Base-by-base conservation (phyloP, 257 asterid species). In the Solanum lycopersicoides region DNA sequence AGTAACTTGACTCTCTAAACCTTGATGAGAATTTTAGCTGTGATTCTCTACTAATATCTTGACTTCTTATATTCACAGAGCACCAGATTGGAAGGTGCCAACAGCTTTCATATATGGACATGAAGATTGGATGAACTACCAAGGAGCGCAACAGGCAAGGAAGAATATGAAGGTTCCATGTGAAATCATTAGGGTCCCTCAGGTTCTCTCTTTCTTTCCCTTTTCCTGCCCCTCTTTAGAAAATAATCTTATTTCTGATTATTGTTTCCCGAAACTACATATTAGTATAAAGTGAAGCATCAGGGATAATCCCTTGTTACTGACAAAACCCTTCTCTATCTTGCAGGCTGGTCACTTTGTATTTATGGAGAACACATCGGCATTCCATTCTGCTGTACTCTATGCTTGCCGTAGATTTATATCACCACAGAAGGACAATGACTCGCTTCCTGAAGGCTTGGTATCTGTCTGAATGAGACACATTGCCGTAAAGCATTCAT, bases 61-160 rank as follows among this genome's bases (percentile, higher is more conserved):
- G 28, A 79, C 39, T 45, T 16, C 39, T 45, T 9, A 18, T 47
- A 30, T 47, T 80, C 90, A 87, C 93, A 95, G 98, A 86, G 96
- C 96, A 35, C 88, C 97, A 2, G 98, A 94, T 30, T 95, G 96
- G 98, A 95, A 93, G 91, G 98, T 95, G 86, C 97, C 98, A 12
- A 95, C 96, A 9, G 87, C 98, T 41, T 95, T 95, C 90, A 95
- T 95, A n/a, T 95, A 95, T 83, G 98, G 98, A 63, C 18, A 88
- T 87, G 88, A 95, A 75, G 98, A 95, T 91, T 95, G 98, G 98
- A 95, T 95, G 98, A 89, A 91, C 87, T 95, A 92, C 89, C 82
- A 91, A 92, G 98, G 96, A 77, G 98, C 98, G 9, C 93, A 91
- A 87, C 93, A 91, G 82, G 96, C 96, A 53, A 95, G 97, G 44